These are phyloP conservation scores for Chimonanthus praecox DNA, from an alignment of 164 flowering plant species.

Conservation along the genomic window DNA sequence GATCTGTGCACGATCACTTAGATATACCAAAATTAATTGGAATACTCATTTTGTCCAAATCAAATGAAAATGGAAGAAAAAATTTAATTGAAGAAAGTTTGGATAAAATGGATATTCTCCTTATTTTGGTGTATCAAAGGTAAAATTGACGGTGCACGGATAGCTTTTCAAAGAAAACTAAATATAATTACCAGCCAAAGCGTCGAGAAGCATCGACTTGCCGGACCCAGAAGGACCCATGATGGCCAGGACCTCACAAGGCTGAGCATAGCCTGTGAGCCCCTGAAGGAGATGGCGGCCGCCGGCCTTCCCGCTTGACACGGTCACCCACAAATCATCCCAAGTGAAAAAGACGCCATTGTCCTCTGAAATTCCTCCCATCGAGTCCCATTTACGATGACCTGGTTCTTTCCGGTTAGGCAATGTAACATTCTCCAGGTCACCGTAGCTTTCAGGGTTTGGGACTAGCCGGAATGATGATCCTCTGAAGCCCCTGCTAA, in stretches of 20 bases:
- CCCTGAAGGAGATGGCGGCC: constrained; percentile 36
- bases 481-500: neutral
- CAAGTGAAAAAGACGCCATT: constrained; percentile 53
- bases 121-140: neutral
- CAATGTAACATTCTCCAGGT: neutral
- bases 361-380: neutral
- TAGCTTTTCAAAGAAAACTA: too few relatives aligned
- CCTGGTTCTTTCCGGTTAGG: neutral
- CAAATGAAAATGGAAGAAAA: too few relatives aligned
- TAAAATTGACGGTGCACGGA: too few relatives aligned
- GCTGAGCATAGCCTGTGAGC: constrained; percentile 47
- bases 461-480: too few relatives aligned
- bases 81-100: neutral
- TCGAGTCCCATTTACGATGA: neutral
- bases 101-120: neutral
- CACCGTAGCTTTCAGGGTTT: neutral
- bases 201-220: constrained; percentile 65
- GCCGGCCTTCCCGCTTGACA: constrained; percentile 22
- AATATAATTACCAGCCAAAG: constrained; percentile 38
- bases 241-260: constrained; percentile 54
- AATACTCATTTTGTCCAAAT: too few relatives aligned
- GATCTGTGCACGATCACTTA: too few relatives aligned
- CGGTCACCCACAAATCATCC: constrained; percentile 51
- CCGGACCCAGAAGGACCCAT: constrained; percentile 82
- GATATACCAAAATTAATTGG: too few relatives aligned